Percentiles rank a stretch among this genome's conserved stretches.
phyloP scores from a whole-genome alignment of 805 yeast species.

The Wickerhamiella vanderwaltii region DNA sequence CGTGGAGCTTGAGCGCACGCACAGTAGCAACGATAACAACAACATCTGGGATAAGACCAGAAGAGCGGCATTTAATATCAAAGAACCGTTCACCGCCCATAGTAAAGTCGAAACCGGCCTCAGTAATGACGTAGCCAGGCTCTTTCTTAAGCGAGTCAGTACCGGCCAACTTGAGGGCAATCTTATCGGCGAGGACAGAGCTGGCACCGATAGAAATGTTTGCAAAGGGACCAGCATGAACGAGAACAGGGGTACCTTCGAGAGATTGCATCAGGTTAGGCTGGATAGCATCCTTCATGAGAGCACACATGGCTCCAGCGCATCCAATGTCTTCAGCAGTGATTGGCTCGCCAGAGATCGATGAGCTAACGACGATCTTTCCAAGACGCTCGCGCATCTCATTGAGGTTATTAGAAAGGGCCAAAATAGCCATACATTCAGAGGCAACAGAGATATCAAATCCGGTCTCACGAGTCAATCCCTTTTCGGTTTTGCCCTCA shows the following conservation, averaged over 20 bases:
- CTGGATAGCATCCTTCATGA: slow-evolving; percentile 88
- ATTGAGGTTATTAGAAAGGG: slow-evolving; percentile 59
- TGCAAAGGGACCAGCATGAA: slow-evolving; percentile 99
- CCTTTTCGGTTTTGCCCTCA: slow-evolving; percentile 86
- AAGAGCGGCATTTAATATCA: slow-evolving; percentile 90
- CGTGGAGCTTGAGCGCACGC: slow-evolving; percentile 89
- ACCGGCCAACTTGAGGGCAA: slow-evolving; percentile 85
- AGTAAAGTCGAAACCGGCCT: slow-evolving; percentile 96
- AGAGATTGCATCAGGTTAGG: slow-evolving; percentile 95
- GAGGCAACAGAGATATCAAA: slow-evolving; percentile 95
- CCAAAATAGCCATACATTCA: slow-evolving; percentile 92
- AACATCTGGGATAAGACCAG: slow-evolving; percentile 78
- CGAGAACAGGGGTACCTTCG: slow-evolving; percentile 95
- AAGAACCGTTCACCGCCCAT: slow-evolving; percentile 98
- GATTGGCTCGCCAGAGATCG: slow-evolving; percentile 61
- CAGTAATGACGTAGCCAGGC: slow-evolving; percentile 83
- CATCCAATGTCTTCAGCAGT: slow-evolving; percentile 91
- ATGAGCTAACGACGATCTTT: slow-evolving; percentile 76
- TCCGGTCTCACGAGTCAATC: slow-evolving; percentile 73
- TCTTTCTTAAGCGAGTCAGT: slow-evolving; percentile 35
- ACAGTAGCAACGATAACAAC: slow-evolving; percentile 94
- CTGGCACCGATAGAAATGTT: slow-evolving; percentile 95
- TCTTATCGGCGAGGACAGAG: slow-evolving; percentile 83
- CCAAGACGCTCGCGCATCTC: slow-evolving; percentile 87
- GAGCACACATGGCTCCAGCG: slow-evolving; percentile 91